These are phyloP conservation scores for Aspergillus pseudonomiae DNA, from an alignment of 2,329 filamentous ascomycete genomes.

Conservation along the genomic window DNA sequence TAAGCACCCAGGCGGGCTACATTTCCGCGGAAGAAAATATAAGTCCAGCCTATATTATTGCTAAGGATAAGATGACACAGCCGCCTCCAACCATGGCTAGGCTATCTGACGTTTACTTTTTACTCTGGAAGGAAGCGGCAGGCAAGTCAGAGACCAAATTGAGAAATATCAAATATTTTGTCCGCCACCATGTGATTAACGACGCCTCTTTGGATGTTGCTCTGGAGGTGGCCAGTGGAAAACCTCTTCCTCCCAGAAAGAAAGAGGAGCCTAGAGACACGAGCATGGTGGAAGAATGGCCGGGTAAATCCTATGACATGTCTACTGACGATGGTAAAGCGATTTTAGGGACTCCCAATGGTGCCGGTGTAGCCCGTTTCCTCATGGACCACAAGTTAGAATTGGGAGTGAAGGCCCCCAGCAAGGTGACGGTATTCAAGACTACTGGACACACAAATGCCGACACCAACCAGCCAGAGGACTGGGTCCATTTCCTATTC, in stretches of 20 bases:
- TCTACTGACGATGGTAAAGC: background rate
- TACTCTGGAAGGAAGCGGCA: background rate
- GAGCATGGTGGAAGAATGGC: background rate
- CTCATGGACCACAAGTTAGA: background rate
- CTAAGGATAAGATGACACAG: rapidly evolving
- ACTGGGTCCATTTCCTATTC: background rate
- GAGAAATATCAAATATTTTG: background rate
- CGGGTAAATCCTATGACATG: background rate
- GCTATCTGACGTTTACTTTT: background rate
- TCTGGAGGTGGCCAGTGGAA: background rate
- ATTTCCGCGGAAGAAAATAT: background rate
- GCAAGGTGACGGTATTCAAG: background rate
- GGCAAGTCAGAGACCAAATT: background rate
- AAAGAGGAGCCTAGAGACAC: background rate
- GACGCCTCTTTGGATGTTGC: background rate
- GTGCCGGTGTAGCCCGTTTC: background rate
- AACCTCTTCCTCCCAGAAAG: background rate
- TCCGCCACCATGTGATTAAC: background rate
- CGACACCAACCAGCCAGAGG: background rate
- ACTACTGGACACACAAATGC: background rate
- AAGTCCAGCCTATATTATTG: background rate
- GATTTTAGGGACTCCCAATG: background rate
- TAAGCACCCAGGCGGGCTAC: background rate
- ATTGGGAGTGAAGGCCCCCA: background rate
- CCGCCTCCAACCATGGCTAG: background rate